These are phyloP conservation scores for Bothriochloa decipiens DNA, from an alignment of 176 grass and related monocot species.

Conservation along the genomic window DNA sequence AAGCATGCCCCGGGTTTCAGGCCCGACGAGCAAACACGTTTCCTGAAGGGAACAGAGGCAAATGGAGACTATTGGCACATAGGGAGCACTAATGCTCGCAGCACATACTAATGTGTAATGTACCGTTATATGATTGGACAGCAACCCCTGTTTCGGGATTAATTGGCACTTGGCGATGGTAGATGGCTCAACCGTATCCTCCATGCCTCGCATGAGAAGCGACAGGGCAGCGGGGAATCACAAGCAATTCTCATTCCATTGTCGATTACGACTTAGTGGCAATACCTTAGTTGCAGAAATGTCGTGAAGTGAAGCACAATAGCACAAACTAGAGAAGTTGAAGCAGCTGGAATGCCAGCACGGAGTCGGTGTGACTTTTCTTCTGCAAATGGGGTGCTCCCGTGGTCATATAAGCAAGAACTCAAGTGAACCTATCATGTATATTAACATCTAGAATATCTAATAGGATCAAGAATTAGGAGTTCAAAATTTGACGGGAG, in stretches of 20 bases:
- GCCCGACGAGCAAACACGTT: conserved; percentile 7
- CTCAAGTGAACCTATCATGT: too few relatives aligned
- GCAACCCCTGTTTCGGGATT: neutral
- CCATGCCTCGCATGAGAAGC: neutral
- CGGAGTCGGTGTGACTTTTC: too few relatives aligned
- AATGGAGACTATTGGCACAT: conserved; percentile 1
- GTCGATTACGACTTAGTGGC: neutral
- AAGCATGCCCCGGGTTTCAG: neutral
- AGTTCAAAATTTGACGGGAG: too few relatives aligned
- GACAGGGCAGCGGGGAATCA: neutral
- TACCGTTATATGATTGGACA: neutral
- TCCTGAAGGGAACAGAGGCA: neutral
- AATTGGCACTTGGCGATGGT: conserved; percentile 1
- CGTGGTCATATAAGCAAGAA: too few relatives aligned
- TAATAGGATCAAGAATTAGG: too few relatives aligned
- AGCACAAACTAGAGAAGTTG: neutral
- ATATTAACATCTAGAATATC: too few relatives aligned
- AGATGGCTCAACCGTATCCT: neutral
- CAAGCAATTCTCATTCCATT: neutral
- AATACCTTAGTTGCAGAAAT: neutral
- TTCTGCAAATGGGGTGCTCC: too few relatives aligned
- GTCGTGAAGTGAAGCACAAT: neutral
- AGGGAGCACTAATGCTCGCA: neutral
- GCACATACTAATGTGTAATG: neutral
- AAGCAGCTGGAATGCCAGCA: neutral